Conservation (phyloP, 2,329 filamentous ascomycete species). For the Penicillium verrucosum region DNA sequence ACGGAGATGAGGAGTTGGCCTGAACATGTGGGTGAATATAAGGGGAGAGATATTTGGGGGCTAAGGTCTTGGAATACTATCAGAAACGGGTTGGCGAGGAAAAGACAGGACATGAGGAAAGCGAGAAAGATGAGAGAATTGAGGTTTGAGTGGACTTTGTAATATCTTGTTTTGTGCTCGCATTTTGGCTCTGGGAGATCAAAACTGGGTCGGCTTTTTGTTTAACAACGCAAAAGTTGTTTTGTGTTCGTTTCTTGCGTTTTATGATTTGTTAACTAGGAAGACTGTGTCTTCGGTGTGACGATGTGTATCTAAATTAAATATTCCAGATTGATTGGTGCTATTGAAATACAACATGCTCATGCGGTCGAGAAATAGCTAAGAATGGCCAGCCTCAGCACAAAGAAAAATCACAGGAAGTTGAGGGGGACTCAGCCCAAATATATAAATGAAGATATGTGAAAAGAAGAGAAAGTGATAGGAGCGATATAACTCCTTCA, state of each 20-base stretch:
- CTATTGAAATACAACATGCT: conserved; percentile 1
- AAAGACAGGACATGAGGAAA: not conserved
- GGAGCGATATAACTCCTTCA: not conserved
- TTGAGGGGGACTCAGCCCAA: not conserved
- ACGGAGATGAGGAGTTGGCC: conserved; percentile 48
- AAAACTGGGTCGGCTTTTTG: conserved; percentile 11
- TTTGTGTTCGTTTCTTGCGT: not conserved
- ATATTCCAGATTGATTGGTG: not conserved
- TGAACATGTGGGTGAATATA: conserved; percentile 45
- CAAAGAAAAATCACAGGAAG: not conserved
- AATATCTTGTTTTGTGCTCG: not conserved
- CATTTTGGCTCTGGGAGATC: conserved; percentile 3
- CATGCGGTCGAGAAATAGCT: not conserved
- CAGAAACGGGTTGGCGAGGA: conserved; percentile 22
- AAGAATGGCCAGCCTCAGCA: not conserved
- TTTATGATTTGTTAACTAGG: not conserved
- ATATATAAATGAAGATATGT: conserved; percentile 10
- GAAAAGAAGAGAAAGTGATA: conserved; percentile 1
- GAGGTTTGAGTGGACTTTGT: conserved; percentile 8
- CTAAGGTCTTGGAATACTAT: conserved; percentile 38
- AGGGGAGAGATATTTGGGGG: conserved; percentile 45
- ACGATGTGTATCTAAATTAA: not conserved
- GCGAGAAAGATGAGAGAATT: conserved; percentile 9
- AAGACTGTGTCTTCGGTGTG: not conserved
- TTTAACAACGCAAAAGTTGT: conserved; percentile 6